Evolutionary conservation across 768 basidiomycete genomes (phyloP), one percentile per base, ranked within the genome.

Genomic region (Boletus reticuloceps): DNA sequence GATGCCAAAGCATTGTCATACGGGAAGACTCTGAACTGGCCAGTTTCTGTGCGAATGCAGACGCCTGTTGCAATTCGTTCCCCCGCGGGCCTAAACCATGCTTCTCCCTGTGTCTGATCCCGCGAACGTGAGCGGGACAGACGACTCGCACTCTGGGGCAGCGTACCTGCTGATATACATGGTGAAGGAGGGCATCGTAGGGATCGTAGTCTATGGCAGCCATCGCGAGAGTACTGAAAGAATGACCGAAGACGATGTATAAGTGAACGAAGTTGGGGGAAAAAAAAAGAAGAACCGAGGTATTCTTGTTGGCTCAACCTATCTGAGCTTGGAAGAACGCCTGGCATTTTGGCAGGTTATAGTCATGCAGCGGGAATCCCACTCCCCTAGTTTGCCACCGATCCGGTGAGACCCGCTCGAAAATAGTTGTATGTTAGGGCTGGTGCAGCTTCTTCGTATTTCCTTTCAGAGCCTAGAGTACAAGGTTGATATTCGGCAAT

Each of bases 81-180:
- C 64, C 87, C 87, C 4, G 87, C 81, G 16, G 89, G 88, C 68
- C 89, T 89, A 71, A 91, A 91, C 89, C 89, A 91, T 1, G 87
- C 84, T 62, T 90, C 87, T 11, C 85, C 83, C 68, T 89, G 87
- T 0, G 89, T 91, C 87, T 90, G 76, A 52, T 38, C 32, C 72
- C 55, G 36, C 17, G 56, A 50, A 13, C 13, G 36, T 57, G 51
- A 55, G 59, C 36, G 19, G 40, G 29, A 47, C 19, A 36, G 19
- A 39, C 13, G 5, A 25, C 6, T 14, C 10, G 6, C 0, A 38
- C 10, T 1, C 19, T 8, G 45, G 36, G 16, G 5, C 3, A 25
- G 64, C 80, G n/a, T 58, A 87, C 88, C 61, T 86, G 84, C 59
- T 81, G 85, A 75, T 89, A 91, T 46, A 91, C 82, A 67, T 86